A percentile compares a stretch with the other conserved stretches of the same genome.
phyloP scores from a whole-genome alignment of 2,329 filamentous ascomycete species.

The Sclerotinia borealis region DNA sequence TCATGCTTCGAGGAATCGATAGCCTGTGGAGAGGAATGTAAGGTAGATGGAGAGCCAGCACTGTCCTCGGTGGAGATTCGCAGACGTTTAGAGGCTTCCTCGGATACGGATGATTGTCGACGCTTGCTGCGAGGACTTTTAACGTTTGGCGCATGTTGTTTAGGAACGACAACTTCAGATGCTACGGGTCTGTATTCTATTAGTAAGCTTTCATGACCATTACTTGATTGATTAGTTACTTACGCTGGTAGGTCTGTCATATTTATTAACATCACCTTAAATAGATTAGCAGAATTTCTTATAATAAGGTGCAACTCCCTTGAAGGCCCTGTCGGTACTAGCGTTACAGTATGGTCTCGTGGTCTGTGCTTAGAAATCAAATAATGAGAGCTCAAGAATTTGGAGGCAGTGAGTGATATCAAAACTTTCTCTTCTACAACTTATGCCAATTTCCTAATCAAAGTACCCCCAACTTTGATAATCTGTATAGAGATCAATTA shows the following conservation, averaged over 20 bases:
- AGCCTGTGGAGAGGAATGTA: constrained; percentile 26
- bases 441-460: neutral
- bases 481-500: constrained; percentile 1
- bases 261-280: neutral
- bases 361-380: constrained; percentile 21
- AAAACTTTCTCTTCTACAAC: neutral
- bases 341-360: too few species aligned
- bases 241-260: constrained; percentile 6
- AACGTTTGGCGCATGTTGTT: constrained; percentile 14
- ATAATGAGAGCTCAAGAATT: constrained; percentile 11
- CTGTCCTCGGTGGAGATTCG: constrained; percentile 36
- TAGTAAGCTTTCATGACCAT: neutral
- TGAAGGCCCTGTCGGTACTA: constrained; percentile 1
- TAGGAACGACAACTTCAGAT: constrained; percentile 34
- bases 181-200: constrained; percentile 28
- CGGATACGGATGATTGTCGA: constrained; percentile 46
- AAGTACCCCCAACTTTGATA: neutral
- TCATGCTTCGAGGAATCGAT: constrained; percentile 13
- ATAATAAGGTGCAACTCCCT: neutral
- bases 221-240: neutral
- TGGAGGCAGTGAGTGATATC: constrained; percentile 13
- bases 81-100: constrained; percentile 47
- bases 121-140: constrained; percentile 32
- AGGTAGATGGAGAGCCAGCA: constrained; percentile 23
- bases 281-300: constrained; percentile 1